Evolutionary conservation across 345 rosid species (phyloP), one percentile per base, ranked within the genome.

Genomic region (Aquilaria sinensis): DNA sequence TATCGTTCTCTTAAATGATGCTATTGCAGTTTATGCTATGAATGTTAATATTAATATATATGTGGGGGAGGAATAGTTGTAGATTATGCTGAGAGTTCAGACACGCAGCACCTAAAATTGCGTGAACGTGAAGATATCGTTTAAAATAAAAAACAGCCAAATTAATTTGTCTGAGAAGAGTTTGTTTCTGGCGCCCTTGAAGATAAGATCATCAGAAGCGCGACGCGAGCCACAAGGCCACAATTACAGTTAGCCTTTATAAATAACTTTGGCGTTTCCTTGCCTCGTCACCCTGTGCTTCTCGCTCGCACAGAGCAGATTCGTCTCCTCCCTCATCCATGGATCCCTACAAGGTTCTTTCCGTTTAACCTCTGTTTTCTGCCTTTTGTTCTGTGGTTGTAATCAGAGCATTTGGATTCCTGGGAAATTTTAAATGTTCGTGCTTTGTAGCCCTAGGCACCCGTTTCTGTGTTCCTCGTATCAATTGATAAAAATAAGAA

Each of bases 291-390:
- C 45, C 7, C 51, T 33, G 23, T 32, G 5, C 4, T 12, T 9
- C 1, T 37, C 32, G 51, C 54, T 4, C 51, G n/a, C 32, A 31
- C 12, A 6, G 9, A 1, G 10, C 7, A 45, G n/a, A 45, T 2
- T 53, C 56, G 31, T 15, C 57, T 52, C 30, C 15, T 30, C 11
- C 10, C 2, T 30, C 15, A 14, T 29, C 60, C 15, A 76, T 76
- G 80, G 80, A 76, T 76, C 80, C 80, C 33, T 65, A 65, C 62
- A 57, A 65, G 62, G 69, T 57, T n/a, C 47, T 47, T 10, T 47
- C 8, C n/a, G 23, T 23, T 23, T 23, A 23, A 23, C 43, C 2
- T 11, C 34, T 54, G 29, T 45, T 30, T 53, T 31, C 52, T 56
- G 29, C 32, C 2, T 55, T 64, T 3, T 12, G 12, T 51, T 62